Evolutionary conservation across 78 protist genomes (phyloP).

Genomic region (Planoprotostelium fungivorum): DNA sequence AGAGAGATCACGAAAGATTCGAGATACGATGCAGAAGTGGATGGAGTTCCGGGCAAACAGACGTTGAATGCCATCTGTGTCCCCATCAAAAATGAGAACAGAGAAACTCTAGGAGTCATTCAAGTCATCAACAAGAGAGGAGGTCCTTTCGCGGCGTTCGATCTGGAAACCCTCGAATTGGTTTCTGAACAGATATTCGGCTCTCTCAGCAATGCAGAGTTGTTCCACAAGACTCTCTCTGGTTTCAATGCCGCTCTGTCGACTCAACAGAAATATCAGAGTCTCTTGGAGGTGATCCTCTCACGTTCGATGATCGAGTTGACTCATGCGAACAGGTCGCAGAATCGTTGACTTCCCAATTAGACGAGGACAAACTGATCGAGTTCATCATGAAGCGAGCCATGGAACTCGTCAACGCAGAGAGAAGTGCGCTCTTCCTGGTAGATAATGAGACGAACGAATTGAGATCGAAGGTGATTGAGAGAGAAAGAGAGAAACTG

Average conservation of each 20-base stretch:
- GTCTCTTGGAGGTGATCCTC: slow-evolving; percentile 2
- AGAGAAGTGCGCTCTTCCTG: slow-evolving; percentile 17
- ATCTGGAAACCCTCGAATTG: not conserved
- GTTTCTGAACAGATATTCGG: not conserved
- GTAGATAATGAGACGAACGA: slow-evolving; percentile 6
- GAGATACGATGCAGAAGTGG: not conserved
- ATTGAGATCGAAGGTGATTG: not conserved
- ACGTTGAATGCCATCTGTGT: not conserved
- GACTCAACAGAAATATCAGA: slow-evolving; percentile 13
- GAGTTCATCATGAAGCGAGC: slow-evolving; percentile 25
- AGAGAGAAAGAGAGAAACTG: too few relatives aligned
- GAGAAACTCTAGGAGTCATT: not conserved
- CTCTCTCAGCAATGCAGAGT: not conserved
- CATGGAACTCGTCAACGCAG: slow-evolving; percentile 11
- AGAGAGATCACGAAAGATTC: not conserved
- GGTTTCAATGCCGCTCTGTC: slow-evolving; percentile 6
- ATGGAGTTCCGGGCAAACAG: not conserved
- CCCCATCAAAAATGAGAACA: not conserved
- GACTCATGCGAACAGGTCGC: not conserved
- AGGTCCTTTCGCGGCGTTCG: not conserved
- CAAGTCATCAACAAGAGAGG: not conserved
- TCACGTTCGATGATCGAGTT: not conserved
- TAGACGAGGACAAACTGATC: slow-evolving; percentile 6
- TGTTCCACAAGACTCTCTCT: slow-evolving; percentile 2
- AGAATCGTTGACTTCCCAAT: slow-evolving; percentile 3